Conservation (phyloP, 2,329 filamentous ascomycete genomes). For the Cordyceps cateniannulata region DNA sequence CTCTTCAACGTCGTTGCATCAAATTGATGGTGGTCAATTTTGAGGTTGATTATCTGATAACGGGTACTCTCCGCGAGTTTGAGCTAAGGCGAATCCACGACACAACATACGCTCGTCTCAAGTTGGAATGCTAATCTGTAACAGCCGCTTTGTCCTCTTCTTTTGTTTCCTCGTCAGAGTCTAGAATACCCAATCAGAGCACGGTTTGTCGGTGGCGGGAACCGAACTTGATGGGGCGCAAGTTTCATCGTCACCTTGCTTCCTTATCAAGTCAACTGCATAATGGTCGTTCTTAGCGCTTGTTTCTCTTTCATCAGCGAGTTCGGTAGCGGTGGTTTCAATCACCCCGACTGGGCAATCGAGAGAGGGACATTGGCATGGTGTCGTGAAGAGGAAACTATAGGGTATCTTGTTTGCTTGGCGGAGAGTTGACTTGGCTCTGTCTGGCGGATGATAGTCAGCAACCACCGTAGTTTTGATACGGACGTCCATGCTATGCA, state of each 20-base stretch:
- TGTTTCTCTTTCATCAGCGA: neutral
- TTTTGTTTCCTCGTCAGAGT: neutral
- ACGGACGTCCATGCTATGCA: too few relatives aligned
- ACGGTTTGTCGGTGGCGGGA: neutral
- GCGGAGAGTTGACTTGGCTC: too few relatives aligned
- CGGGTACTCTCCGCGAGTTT: neutral
- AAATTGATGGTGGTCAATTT: neutral
- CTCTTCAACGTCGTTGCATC: neutral
- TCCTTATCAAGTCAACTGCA: neutral
- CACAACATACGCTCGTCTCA: neutral
- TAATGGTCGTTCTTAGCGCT: neutral
- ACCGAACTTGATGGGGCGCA: neutral
- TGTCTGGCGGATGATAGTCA: too few relatives aligned
- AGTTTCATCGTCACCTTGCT: constrained; percentile 1
- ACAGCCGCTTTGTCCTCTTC: constrained; percentile 5
- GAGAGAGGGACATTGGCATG: neutral
- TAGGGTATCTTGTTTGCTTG: constrained; percentile 1
- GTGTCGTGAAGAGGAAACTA: neutral
- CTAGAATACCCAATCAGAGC: neutral
- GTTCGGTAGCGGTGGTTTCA: neutral
- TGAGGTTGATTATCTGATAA: neutral
- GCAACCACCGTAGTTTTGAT: too few relatives aligned
- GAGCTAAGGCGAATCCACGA: neutral
- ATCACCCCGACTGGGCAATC: neutral
- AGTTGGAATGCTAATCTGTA: neutral